Conservation (phyloP, 75 land plant species). For the Picea glauca region DNA sequence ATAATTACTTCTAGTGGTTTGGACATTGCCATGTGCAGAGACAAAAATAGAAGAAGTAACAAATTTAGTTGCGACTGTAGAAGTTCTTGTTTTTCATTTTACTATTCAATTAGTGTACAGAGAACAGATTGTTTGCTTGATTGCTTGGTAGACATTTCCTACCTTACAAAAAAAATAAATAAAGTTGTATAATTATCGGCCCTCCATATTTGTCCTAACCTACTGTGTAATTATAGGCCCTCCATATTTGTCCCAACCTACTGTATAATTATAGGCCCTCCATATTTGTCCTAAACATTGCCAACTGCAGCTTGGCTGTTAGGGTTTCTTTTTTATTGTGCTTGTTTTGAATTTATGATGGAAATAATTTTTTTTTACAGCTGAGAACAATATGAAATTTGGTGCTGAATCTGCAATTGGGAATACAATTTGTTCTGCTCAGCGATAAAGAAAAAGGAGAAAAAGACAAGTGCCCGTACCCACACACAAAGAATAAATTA, state of each 20-base stretch:
- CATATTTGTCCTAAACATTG: neutral
- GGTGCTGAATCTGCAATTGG: neutral
- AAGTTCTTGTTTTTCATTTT: neutral
- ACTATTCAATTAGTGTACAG: slow-evolving; percentile 1
- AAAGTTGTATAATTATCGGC: neutral
- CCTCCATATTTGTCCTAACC: neutral
- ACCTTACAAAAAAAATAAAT: neutral
- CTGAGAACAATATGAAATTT: neutral
- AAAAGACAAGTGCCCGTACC: neutral
- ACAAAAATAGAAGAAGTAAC: neutral
- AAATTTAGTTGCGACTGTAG: neutral
- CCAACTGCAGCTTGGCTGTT: neutral
- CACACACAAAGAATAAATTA: slow-evolving; percentile 1
- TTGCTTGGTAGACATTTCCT: neutral
- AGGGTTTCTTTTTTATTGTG: neutral
- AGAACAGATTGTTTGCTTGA: slow-evolving; percentile 1
- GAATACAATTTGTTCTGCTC: neutral
- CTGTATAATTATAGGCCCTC: neutral
- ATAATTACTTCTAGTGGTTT: no score
- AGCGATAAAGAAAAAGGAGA: neutral
- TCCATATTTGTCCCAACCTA: neutral
- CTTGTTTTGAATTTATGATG: neutral
- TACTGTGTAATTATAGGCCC: neutral
- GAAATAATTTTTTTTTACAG: neutral
- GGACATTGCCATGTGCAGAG: no score